These are phyloP conservation scores for Tephrocybe sp. DNA, from an alignment of 768 basidiomycete species.

Conservation along the genomic window DNA sequence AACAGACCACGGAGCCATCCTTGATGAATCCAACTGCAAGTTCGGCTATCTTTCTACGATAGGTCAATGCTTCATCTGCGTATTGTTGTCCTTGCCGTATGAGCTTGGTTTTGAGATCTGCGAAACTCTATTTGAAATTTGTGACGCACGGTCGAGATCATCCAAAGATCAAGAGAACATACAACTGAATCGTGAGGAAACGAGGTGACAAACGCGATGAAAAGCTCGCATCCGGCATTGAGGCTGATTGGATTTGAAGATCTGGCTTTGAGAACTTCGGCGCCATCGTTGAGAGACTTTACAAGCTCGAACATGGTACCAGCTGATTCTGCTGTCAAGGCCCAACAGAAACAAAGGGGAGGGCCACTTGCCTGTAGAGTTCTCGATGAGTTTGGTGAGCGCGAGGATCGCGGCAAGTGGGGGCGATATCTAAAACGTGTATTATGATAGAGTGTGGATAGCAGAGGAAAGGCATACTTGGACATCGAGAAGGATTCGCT, in stretches of 20 bases:
- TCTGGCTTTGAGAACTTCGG: conserved; percentile 58
- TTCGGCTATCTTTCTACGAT: conserved; percentile 87
- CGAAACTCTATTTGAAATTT: conserved; percentile 61
- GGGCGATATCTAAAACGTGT: conserved; percentile 56
- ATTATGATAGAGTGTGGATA: not conserved
- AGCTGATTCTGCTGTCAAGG: conserved; percentile 41
- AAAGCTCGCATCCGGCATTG: conserved; percentile 88
- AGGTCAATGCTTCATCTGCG: conserved; percentile 76
- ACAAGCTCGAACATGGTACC: conserved; percentile 94
- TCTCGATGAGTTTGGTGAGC: conserved; percentile 77
- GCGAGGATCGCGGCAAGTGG: conserved; percentile 90
- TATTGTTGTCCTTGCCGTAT: conserved; percentile 81
- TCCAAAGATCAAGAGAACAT: conserved; percentile 29
- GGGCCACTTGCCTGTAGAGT: conserved; percentile 63
- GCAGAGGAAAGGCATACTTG: conserved; percentile 44
- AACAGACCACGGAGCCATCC: conserved; percentile 84
- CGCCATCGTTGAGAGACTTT: conserved; percentile 76
- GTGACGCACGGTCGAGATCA: conserved; percentile 12
- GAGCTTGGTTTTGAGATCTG: conserved; percentile 79
- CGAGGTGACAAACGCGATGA: conserved; percentile 85
- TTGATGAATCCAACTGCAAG: conserved; percentile 91
- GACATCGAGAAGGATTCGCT: conserved; percentile 59
- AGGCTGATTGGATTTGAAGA: conserved; percentile 80
- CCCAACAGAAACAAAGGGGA: conserved; percentile 1
- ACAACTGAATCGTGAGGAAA: conserved; percentile 83